These are phyloP conservation scores for Aspergillus novofumigatus DNA, from an alignment of 2,329 filamentous ascomycete genomes.

Conservation along the genomic window DNA sequence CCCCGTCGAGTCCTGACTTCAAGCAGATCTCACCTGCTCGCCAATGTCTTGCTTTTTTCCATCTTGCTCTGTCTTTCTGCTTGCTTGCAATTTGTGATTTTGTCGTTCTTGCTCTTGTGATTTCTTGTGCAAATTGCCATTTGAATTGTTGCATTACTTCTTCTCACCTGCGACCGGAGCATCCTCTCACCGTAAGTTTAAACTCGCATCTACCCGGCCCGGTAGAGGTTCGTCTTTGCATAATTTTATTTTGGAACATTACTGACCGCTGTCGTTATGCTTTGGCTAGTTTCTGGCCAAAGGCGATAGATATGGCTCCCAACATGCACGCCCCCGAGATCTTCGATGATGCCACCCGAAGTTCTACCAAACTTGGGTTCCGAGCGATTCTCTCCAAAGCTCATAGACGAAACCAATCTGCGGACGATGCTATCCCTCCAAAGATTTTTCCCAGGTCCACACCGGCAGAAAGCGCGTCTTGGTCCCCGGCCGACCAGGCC, in stretches of 20 bases:
- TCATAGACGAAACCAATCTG: slow-evolving; percentile 46
- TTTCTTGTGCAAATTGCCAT: slow-evolving; percentile 3
- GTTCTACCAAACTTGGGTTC: slow-evolving; percentile 41
- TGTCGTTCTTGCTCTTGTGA: not conserved
- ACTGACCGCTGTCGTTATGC: slow-evolving; percentile 1
- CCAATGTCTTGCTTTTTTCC: not conserved
- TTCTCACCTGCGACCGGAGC: slow-evolving; percentile 5
- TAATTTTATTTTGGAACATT: not conserved
- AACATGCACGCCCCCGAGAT: slow-evolving; percentile 28
- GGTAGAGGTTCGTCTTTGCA: not conserved
- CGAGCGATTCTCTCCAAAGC: slow-evolving; percentile 52
- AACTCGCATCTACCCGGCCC: slow-evolving; percentile 8
- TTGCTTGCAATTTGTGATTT: slow-evolving; percentile 5
- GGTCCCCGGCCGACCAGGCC: slow-evolving; percentile 48
- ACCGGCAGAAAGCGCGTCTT: slow-evolving; percentile 34
- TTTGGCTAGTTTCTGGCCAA: slow-evolving; percentile 25
- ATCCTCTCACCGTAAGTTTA: slow-evolving; percentile 13
- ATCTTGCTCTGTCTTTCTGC: slow-evolving; percentile 3
- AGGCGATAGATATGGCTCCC: slow-evolving; percentile 31
- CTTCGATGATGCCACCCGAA: slow-evolving; percentile 36
- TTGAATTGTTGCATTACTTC: not conserved
- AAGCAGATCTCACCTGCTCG: not conserved
- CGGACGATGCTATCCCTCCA: slow-evolving; percentile 25
- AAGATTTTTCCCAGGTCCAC: slow-evolving; percentile 37
- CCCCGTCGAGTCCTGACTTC: not conserved